Evolutionary conservation across 305 asterid species (phyloP).

Genomic region (Fraxinus xanthoxyloides): DNA sequence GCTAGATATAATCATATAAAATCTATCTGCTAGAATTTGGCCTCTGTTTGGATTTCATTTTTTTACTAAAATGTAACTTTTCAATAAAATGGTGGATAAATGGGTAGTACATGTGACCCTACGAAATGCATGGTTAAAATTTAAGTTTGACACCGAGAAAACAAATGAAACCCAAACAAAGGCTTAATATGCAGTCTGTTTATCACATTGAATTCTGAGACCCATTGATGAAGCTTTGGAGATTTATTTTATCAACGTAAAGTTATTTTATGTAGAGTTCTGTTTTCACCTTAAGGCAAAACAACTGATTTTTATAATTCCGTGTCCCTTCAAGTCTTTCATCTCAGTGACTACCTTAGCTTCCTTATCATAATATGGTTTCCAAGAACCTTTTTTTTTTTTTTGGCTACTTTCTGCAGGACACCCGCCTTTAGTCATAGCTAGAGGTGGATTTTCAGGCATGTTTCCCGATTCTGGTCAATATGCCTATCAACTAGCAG

Average conservation of each 20-base stretch:
- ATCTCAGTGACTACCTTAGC: not conserved
- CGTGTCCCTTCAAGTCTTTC: not conserved
- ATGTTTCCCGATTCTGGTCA: conserved; percentile 54
- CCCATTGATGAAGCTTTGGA: not conserved
- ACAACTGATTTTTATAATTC: not conserved
- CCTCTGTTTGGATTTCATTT: not conserved
- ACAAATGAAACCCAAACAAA: not conserved
- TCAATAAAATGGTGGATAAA: not conserved
- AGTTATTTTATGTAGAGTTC: not conserved
- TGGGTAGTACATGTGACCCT: not conserved
- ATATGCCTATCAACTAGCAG: conserved; percentile 34
- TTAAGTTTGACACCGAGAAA: not conserved
- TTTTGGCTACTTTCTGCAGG: conserved; percentile 35
- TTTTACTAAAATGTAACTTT: not conserved
- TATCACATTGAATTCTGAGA: not conserved
- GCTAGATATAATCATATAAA: not conserved
- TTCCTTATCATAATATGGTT: not conserved
- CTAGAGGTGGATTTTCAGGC: conserved; percentile 73
- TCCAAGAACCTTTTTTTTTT: not conserved
- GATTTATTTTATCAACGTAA: not conserved
- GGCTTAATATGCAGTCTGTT: not conserved
- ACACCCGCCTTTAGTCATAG: conserved; percentile 52
- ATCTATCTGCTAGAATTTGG: not conserved
- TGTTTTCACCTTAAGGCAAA: not conserved
- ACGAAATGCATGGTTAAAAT: not conserved